phyloP scores from a whole-genome alignment of 345 rosid genomes.

The Hibiscus trionum region DNA sequence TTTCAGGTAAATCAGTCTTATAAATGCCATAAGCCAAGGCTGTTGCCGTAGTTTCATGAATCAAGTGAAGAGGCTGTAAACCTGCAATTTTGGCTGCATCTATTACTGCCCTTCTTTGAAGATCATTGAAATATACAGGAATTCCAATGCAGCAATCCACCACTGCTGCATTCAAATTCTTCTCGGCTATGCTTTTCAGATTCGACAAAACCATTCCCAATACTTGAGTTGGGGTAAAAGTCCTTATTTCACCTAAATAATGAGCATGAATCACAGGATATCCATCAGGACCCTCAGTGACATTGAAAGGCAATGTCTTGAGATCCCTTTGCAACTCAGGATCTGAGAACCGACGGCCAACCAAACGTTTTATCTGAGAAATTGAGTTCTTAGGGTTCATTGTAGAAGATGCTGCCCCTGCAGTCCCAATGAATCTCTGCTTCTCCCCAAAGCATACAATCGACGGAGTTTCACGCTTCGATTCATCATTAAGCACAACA shows the following conservation, averaged over 20 bases:
- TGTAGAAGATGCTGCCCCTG: conserved; percentile 86
- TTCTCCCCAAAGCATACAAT: conserved; percentile 94
- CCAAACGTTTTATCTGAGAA: conserved; percentile 73
- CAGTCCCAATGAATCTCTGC: conserved; percentile 90
- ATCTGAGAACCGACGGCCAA: conserved; percentile 75
- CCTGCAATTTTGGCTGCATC: conserved; percentile 94
- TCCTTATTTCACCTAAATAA: conserved; percentile 66
- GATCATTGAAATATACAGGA: conserved; percentile 83
- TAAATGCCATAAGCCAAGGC: conserved; percentile 94
- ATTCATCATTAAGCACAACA: conserved; percentile 94
- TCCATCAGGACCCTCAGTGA: conserved; percentile 84
- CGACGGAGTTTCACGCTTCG: conserved; percentile 94
- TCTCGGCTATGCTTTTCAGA: conserved; percentile 79
- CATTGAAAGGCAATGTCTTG: conserved; percentile 57
- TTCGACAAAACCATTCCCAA: conserved; percentile 81
- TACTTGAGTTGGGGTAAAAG: conserved; percentile 83
- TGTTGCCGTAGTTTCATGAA: conserved; percentile 90
- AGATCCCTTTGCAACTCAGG: conserved; percentile 90
- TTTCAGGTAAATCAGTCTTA: conserved; percentile 88
- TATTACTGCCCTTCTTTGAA: conserved; percentile 85
- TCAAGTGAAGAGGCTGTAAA: conserved; percentile 69
- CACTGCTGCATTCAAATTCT: conserved; percentile 73
- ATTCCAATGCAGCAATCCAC: conserved; percentile 93
- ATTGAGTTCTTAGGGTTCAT: conserved; percentile 91
- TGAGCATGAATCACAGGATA: conserved; percentile 73